Percentiles rank a stretch among this genome's conserved stretches.
Conservation (phyloP, 352 stramenopile species). For the Pythium vanterpoolii region DNA sequence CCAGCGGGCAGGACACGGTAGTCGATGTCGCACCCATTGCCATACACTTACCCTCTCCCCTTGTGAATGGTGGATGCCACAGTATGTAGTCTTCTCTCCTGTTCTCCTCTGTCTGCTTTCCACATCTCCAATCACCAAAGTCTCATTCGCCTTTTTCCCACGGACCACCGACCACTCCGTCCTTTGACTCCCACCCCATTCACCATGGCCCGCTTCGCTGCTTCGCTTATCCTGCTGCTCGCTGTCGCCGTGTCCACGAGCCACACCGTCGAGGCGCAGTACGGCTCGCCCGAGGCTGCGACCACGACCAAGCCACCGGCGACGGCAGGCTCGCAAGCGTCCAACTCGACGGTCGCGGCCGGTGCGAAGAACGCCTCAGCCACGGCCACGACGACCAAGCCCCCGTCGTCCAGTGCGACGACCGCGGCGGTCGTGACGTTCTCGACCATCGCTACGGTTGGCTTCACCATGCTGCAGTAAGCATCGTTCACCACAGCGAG, state of each 20-base stretch:
- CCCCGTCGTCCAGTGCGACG: neutral
- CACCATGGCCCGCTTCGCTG: neutral
- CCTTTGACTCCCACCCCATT: no score
- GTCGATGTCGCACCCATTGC: neutral
- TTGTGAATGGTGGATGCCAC: neutral
- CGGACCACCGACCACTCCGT: neutral
- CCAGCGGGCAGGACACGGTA: neutral
- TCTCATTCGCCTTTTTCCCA: neutral
- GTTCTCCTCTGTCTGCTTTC: neutral
- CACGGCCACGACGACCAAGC: neutral
- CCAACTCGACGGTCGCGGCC: neutral
- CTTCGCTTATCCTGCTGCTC: neutral
- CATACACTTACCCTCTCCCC: neutral
- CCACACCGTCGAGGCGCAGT: neutral
- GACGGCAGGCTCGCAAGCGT: neutral
- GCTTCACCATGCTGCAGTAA: conserved; percentile 9
- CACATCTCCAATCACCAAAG: no score
- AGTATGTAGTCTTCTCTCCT: neutral
- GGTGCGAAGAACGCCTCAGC: neutral
- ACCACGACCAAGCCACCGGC: neutral
- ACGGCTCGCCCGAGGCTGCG: neutral
- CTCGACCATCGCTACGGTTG: neutral
- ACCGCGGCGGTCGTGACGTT: neutral
- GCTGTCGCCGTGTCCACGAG: neutral
- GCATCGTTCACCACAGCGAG: no score